Conservation (phyloP, 2,329 filamentous ascomycete genomes). For the Mycogone perniciosa region DNA sequence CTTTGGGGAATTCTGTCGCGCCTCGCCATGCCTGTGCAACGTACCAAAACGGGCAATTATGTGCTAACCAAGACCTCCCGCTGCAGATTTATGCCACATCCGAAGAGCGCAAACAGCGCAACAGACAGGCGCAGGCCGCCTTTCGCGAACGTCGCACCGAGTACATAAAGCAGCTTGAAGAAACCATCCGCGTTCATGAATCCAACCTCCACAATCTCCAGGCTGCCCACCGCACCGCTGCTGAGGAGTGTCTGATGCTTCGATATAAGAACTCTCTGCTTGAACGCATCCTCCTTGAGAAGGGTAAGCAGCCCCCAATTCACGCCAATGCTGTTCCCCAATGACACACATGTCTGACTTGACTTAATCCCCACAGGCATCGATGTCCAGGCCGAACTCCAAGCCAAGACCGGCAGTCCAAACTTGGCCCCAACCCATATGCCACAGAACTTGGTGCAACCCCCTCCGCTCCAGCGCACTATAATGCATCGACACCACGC, state of each 20-base stretch:
- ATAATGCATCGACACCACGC: conserved; percentile 75
- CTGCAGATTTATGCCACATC: conserved; percentile 93
- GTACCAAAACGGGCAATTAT: neutral
- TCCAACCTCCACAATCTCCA: conserved; percentile 88
- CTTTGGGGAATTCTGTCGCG: conserved; percentile 1
- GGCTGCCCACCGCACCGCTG: conserved; percentile 86
- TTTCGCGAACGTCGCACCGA: conserved; percentile 95
- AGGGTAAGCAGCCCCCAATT: conserved; percentile 53
- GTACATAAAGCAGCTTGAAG: conserved; percentile 98
- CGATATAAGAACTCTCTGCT: conserved; percentile 97
- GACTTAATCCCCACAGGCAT: conserved; percentile 54
- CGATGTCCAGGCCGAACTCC: conserved; percentile 93
- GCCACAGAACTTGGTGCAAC: conserved; percentile 62
- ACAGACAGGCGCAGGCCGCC: conserved; percentile 92
- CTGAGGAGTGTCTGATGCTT: conserved; percentile 96
- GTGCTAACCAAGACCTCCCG: conserved; percentile 10
- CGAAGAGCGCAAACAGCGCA: conserved; percentile 95
- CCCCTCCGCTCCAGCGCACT: conserved; percentile 71
- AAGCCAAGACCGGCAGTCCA: conserved; percentile 84
- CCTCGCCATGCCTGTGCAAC: conserved; percentile 1
- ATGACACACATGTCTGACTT: neutral
- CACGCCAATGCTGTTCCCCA: too few relatives aligned
- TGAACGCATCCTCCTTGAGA: conserved; percentile 91
- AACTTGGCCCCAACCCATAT: conserved; percentile 64
- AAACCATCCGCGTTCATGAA: conserved; percentile 95